Percentiles rank a stretch among this genome's conserved stretches.
Evolutionary conservation across 345 rosid genomes (phyloP).

Genomic region (Stellera chamaejasme): DNA sequence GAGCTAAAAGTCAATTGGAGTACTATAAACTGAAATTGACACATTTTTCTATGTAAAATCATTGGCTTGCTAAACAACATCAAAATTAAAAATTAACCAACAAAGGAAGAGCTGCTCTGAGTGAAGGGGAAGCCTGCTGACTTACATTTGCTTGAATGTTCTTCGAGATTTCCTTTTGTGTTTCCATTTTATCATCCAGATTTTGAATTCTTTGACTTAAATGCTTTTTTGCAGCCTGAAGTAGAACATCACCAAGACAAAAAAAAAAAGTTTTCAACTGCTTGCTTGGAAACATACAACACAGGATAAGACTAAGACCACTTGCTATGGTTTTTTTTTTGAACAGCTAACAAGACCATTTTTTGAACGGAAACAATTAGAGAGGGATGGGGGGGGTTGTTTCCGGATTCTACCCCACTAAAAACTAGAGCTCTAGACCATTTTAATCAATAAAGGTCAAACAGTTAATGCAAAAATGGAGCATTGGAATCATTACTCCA

Average conservation of each 20-base stretch:
- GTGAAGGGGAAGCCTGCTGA: not conserved
- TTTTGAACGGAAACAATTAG: no score
- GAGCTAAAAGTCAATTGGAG: no score
- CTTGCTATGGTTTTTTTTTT: no score
- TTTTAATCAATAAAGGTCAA: no score
- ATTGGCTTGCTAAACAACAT: not conserved
- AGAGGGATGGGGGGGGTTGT: no score
- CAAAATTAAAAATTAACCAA: not conserved
- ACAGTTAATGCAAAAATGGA: no score
- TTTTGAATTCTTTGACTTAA: conserved; percentile 65
- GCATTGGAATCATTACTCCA: no score
- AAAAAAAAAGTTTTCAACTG: not conserved
- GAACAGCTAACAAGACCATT: no score
- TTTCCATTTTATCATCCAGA: conserved; percentile 75
- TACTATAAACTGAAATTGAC: not conserved
- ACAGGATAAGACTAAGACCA: not conserved
- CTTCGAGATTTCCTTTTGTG: conserved; percentile 65
- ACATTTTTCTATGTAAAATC: not conserved
- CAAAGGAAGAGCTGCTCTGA: not conserved
- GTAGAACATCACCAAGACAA: not conserved
- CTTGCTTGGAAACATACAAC: not conserved
- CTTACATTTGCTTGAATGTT: conserved; percentile 59
- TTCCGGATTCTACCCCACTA: no score
- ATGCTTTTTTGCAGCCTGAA: conserved; percentile 76
- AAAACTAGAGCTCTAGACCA: no score